Percentiles rank a stretch among this genome's conserved stretches.
Evolutionary conservation across 139 green algal species (phyloP).

Genomic region (Coelastrella sp.): DNA sequence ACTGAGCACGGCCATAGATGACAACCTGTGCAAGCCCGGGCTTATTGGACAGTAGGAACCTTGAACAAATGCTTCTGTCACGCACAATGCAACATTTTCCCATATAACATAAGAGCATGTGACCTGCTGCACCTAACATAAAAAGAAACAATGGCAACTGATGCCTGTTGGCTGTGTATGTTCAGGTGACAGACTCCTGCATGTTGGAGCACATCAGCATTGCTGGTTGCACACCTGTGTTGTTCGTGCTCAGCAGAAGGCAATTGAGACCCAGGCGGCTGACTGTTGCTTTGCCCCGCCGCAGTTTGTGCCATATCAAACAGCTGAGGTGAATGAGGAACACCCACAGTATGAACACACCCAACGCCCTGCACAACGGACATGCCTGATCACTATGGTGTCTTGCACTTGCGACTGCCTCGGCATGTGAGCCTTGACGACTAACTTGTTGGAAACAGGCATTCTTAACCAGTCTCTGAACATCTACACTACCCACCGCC

Average conservation of each 20-base stretch:
- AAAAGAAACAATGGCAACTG: background rate
- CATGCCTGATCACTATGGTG: background rate
- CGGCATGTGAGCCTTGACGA: no score
- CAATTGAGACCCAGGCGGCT: constrained; percentile 5
- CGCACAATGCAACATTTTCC: no score
- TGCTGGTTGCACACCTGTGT: constrained; percentile 1
- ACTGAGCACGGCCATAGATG: background rate
- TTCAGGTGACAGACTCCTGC: background rate
- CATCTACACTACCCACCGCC: constrained; percentile 30
- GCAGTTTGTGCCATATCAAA: constrained; percentile 3
- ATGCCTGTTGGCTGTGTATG: background rate
- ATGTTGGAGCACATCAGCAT: background rate
- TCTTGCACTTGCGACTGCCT: background rate
- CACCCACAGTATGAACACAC: constrained; percentile 49
- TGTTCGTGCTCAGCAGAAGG: constrained; percentile 35
- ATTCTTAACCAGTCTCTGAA: background rate
- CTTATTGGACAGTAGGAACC: no score
- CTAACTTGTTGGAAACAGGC: background rate
- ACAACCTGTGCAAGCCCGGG: no score
- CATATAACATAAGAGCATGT: no score
- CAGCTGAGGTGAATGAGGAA: constrained; percentile 11
- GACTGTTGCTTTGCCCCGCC: background rate
- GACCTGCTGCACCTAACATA: background rate
- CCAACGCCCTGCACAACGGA: constrained; percentile 42
- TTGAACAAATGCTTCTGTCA: no score